Evolutionary conservation across 2,329 filamentous ascomycete genomes (phyloP), one percentile per base, ranked within the genome.

Genomic region (Ceratocystis cubensis): DNA sequence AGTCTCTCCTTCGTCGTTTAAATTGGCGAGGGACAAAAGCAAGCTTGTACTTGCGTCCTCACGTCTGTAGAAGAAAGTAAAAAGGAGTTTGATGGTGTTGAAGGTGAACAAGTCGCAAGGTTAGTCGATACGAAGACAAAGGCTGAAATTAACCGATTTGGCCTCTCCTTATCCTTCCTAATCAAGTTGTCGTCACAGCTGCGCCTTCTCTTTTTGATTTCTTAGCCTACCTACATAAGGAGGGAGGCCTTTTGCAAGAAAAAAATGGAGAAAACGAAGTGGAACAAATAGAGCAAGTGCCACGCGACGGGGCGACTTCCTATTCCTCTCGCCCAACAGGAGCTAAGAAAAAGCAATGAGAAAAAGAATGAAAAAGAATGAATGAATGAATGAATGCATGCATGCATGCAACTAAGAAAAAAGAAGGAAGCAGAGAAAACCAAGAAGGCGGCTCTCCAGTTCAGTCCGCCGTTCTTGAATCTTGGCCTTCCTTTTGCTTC

Each of bases 261-360:
- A 59, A 56, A 59, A 59, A 37, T 37, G 56, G 56, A 59, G 56
- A 59, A 59, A 37, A 37, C 28, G 15, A 37, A 33, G 56, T 59
- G 20, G 7, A 59, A 17, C 13, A 25, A 59, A 37, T 30, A 20
- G n/a, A 59, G 30, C 25, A 59, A 37, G 56, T 37, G 22, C 56
- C 30, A 41, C 10, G 28, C 56, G 28, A 59, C 56, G 10, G 17
- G 17, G 28, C 56, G n/a, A 37, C 56, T 59, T 17, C 13, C 30
- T 37, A 30, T 37, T 59, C 17, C 30, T 37, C 8, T 8, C 17
- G 10, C 6, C 20, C 48, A n/a, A 13, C 22, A n/a, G n/a, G 7
- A 33, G 56, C 2, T 4, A n/a, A n/a, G n/a, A 41, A 28, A 30
- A 15, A 61, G 17, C 8, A 30, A 13, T 5, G 45, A 17, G 33